Evolutionary conservation across 2,329 filamentous ascomycete species (phyloP), one percentile per base, ranked within the genome.

Genomic region (Nemania sp.): DNA sequence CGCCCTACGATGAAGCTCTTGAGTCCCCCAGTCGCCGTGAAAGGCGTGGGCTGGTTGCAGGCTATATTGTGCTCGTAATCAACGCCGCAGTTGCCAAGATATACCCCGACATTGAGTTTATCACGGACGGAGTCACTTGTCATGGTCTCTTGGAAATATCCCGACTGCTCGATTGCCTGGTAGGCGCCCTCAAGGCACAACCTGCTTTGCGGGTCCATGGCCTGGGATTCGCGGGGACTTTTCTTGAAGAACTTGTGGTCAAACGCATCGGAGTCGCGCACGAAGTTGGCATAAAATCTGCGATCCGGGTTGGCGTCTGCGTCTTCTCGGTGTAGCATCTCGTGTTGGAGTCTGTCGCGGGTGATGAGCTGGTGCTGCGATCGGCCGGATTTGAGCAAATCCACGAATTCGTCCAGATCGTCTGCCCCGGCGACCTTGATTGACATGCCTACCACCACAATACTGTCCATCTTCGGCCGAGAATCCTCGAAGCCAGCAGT

Each of bases 361-460:
- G 23, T 4, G 15, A 70, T 53, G 20, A 61, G 61, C 15, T 15
- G 11, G 55, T 73, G 69, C 45, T 73, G 68, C 2, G 68, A 71
- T 48, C 62, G 15, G 6, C 65, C 70, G 1, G 44, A 40, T 2
- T 43, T 37, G 6, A 73, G 49, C 17, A 75, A 44, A 0, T 69
- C 39, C 61, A 60, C 68, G 56, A 72, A 73, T 33, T 71, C 69
- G 2, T 69, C 66, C 0, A 71, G 34, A 31, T 68, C 62, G 6
- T 73, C 66, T 3, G 71, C 72, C 0, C 70, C 70, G 0, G 73
- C 64, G 0, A 67, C 59, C 24, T 70, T 66, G 40, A 60, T 53
- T 0, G 72, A 62, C 70, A 75, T 71, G 5, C 73, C 72, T 3
- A 76, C 56, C 1, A 76, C 61, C 2, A 72, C 73, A 34, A 75